These are phyloP conservation scores for Beauveria australis DNA, from an alignment of 2,329 filamentous ascomycete genomes.

Conservation along the genomic window DNA sequence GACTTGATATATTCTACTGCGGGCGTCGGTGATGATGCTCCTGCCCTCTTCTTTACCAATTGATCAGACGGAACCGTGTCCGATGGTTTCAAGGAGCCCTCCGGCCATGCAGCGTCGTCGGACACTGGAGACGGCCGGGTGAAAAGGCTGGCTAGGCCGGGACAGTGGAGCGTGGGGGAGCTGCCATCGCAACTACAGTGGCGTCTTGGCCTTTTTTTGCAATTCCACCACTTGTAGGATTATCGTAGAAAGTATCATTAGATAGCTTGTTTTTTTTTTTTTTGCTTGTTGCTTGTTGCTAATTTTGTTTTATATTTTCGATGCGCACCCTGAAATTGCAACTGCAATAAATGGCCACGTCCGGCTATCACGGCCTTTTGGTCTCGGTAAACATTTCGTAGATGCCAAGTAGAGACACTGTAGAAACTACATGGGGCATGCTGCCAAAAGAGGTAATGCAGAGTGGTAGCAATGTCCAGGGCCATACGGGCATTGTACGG, in stretches of 20 bases:
- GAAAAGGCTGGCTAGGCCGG: neutral
- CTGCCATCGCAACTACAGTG: neutral
- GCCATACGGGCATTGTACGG: constrained; percentile 5
- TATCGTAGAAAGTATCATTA: no score
- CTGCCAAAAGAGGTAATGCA: neutral
- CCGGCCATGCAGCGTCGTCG: neutral
- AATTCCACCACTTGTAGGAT: no score
- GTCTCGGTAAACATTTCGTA: neutral
- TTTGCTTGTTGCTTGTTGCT: no score
- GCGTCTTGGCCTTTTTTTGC: neutral
- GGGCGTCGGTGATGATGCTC: neutral
- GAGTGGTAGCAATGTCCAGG: constrained; percentile 5
- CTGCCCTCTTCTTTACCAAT: neutral
- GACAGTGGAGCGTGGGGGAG: neutral
- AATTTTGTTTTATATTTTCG: no score
- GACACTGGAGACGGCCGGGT: constrained; percentile 8
- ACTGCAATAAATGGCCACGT: no score
- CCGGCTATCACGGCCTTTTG: no score
- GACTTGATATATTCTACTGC: neutral
- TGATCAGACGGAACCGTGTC: neutral
- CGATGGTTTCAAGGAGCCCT: neutral
- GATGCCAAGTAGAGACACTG: constrained; percentile 4
- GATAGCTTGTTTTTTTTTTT: no score
- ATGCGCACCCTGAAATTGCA: no score
- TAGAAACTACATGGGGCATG: neutral